These are phyloP conservation scores for Xylaria sp. DNA, from an alignment of 2,329 filamentous ascomycete genomes.

Conservation along the genomic window DNA sequence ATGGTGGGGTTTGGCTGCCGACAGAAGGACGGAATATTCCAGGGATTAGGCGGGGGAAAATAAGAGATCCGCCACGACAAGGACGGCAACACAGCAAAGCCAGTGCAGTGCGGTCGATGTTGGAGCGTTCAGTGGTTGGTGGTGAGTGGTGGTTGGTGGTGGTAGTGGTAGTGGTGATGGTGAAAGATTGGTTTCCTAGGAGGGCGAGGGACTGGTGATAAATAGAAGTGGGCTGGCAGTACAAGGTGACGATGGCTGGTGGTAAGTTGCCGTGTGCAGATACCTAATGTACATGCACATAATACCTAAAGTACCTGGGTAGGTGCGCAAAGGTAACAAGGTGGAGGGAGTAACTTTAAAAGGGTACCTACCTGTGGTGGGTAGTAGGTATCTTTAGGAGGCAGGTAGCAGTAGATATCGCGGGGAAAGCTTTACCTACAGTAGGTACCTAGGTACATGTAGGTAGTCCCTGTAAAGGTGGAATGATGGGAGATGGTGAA, in stretches of 20 bases:
- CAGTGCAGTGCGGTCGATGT: neutral
- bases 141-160: neutral
- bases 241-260: neutral
- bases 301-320: too few relatives aligned
- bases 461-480: conserved; percentile 12
- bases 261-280: neutral
- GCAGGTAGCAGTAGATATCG: conserved; percentile 11
- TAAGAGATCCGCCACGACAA: too few relatives aligned
- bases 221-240: neutral
- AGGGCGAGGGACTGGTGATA: neutral
- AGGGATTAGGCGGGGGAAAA: too few relatives aligned
- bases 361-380: neutral
- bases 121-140: neutral
- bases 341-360: too few relatives aligned
- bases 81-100: too few relatives aligned
- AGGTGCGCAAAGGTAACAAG: neutral
- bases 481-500: conserved; percentile 1
- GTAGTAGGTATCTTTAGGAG: neutral
- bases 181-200: neutral
- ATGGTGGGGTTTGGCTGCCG: conserved; percentile 4
- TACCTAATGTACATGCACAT: neutral
- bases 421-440: conserved; percentile 21
- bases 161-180: neutral
- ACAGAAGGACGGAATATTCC: too few relatives aligned
- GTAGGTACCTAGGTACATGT: too few relatives aligned